Evolutionary conservation across 352 stramenopile species (phyloP), one percentile per base, ranked within the genome.

Genomic region (Globisporangium splendens): DNA sequence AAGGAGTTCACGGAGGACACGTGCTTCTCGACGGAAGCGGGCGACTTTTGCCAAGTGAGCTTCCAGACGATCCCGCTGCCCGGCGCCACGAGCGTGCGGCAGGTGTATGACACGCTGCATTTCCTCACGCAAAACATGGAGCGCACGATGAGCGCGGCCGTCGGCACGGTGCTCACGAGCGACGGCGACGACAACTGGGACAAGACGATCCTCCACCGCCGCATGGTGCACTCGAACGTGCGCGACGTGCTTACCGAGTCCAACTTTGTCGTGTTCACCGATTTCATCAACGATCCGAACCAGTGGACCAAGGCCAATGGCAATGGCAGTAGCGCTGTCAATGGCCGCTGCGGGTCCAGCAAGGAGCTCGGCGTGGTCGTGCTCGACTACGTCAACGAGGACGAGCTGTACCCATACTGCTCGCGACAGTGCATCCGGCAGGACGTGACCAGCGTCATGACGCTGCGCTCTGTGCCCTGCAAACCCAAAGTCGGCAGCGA

Each of bases 331-430:
- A 21, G 18, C 12, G n/a, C 8, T n/a, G n/a, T n/a, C n/a, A n/a
- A n/a, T 11, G 31, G 28, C 2, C 28, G 28, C 3, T 35, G 28
- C 28, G 28, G 6, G 13, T 18, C 39, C 21, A 43, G 57, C 48
- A 49, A 70, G 18, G 57, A 65, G 13, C 56, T 67, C 22, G 70
- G 58, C 5, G 46, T 79, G 20, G 39, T 79, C 22, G 51, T 61
- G 18, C 17, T 66, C 14, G 62, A 74, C 50, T 65, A 55, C 21
- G 68, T 79, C 15, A 62, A 79, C 46, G 48, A 66, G 1, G 71
- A 79, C 61, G 71, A 72, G 33, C 44, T 79, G 33, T 72, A 72
- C 41, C 71, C 71, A 52, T 79, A 79, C 42, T 17, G 46, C 12
- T 61, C 68, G 24, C 20, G 33, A 7, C 50, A 77, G 46, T 69